Percentiles rank a stretch among this genome's conserved stretches.
phyloP scores from a whole-genome alignment of 2,329 filamentous ascomycete genomes.

The Talaromyces sp. region DNA sequence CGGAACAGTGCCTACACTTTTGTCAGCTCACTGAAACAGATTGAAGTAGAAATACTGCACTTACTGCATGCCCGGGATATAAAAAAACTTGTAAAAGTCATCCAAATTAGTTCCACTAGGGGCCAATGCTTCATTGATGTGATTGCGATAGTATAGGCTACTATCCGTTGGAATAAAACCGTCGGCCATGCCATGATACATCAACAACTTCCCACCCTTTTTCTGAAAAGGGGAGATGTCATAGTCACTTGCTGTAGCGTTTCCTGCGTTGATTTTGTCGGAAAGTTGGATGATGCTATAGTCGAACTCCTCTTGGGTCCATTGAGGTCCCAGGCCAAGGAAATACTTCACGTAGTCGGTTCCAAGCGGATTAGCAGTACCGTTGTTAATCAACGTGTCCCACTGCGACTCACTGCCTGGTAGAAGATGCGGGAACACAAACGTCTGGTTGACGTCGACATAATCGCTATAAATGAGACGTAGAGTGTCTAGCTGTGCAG shows the following conservation, averaged over 20 bases:
- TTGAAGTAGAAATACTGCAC: background rate
- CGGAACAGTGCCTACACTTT: slow-evolving; percentile 2
- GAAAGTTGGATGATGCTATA: slow-evolving; percentile 34
- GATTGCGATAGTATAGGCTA: slow-evolving; percentile 1
- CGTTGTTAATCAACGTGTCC: background rate
- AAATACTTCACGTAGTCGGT: slow-evolving; percentile 1
- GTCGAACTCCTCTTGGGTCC: slow-evolving; percentile 18
- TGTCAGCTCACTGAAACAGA: background rate
- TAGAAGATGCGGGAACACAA: background rate
- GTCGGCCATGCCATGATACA: slow-evolving; percentile 17
- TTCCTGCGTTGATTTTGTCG: slow-evolving; percentile 7
- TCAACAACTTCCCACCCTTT: slow-evolving; percentile 13
- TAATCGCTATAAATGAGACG: slow-evolving; percentile 37
- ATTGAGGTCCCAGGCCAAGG: background rate
- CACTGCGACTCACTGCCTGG: slow-evolving; percentile 30
- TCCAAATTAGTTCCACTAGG: background rate
- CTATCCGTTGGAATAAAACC: slow-evolving; percentile 1
- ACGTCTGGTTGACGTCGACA: slow-evolving; percentile 1
- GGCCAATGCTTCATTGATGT: background rate
- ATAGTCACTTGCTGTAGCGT: slow-evolving; percentile 10
- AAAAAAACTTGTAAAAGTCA: slow-evolving; percentile 5
- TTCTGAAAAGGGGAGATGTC: slow-evolving; percentile 12
- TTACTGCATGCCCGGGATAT: slow-evolving; percentile 4
- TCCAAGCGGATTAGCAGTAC: background rate
- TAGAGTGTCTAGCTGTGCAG: slow-evolving; percentile 40